Base-by-base conservation (phyloP, 2,329 filamentous ascomycete species). In the Claviceps pazoutovae region DNA sequence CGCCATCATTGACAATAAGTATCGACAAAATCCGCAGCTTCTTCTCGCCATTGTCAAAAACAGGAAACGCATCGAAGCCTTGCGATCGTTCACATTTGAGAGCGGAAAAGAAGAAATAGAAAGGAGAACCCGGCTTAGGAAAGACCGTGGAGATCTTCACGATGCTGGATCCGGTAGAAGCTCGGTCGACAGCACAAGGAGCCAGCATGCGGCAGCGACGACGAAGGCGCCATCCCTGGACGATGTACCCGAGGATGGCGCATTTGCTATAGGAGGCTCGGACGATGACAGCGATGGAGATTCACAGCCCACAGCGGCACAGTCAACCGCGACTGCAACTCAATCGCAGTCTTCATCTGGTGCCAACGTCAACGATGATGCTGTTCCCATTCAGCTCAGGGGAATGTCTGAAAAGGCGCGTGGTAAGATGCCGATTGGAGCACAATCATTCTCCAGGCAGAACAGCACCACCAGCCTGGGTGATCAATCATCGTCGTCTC, bases 391-490 rank as follows among this genome's bases (percentile, higher is more conserved):
- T 19, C 90, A 96, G 64, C 66, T 95, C 34, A 80, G 88, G 53
- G 89, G 89, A 51, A 95, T 97, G 87, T 96, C 91, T 19, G 93
- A 97, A 67, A 98, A 97, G 66, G 93, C 93, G 16, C 77, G 93
- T 48, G 93, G 93, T 7, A 98, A 98, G 68, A 88, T 95, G 82
- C 93, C 91, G 30, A 88, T 86, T 13, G 86, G 87, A 1, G 75
- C 84, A 48, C 78, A 80, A n/a, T 79, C 79, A 2, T 95, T 96
- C 64, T 95, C 90, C 0, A 77, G 91, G 17, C 89, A 95, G 62
- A 95, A 93, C 62, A 94, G 89, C 66, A 87, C 83, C 30, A 86
- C 86, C 1, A 95, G 88, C 61, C 74, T 96, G 38, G 79, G 75
- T 53, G 82, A 81, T 59, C 74, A 83, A 60, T 78, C 82, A 13